phyloP scores from a whole-genome alignment of 2,329 filamentous ascomycete species.

The Aureobasidium uvarum region DNA sequence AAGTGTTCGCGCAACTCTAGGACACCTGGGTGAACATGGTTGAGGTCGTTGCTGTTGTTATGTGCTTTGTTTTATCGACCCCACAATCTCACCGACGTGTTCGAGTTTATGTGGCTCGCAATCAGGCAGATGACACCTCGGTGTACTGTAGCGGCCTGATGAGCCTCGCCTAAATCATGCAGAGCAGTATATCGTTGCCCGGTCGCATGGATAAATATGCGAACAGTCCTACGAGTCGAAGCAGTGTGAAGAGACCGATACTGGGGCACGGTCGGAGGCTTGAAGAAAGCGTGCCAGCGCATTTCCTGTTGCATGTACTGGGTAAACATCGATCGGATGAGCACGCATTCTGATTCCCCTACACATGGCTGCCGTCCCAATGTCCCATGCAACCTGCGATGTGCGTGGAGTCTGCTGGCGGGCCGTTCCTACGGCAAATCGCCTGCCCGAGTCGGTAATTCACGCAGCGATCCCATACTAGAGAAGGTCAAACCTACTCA shows the following conservation, averaged over 20 bases:
- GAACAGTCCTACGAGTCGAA: not conserved
- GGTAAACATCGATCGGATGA: conserved; percentile 9
- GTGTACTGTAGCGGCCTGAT: not conserved
- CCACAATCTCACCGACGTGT: conserved; percentile 17
- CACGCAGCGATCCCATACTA: conserved; percentile 11
- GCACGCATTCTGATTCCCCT: conserved; percentile 4
- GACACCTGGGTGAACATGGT: conserved; percentile 21
- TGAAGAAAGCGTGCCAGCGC: conserved; percentile 13
- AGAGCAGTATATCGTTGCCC: conserved; percentile 7
- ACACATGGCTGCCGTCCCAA: conserved; percentile 11
- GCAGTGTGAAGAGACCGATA: not conserved
- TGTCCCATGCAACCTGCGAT: conserved; percentile 14
- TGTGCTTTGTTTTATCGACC: conserved; percentile 9
- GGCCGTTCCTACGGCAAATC: conserved; percentile 23
- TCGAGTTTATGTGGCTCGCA: conserved; percentile 3
- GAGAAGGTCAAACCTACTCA: not conserved
- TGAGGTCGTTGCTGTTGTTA: conserved; percentile 19
- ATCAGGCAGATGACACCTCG: conserved; percentile 20
- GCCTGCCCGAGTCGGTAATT: conserved; percentile 12
- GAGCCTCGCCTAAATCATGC: conserved; percentile 14
- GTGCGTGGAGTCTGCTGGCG: conserved; percentile 10
- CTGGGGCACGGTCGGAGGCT: conserved; percentile 10
- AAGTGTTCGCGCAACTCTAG: conserved; percentile 18
- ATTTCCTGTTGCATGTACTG: not conserved
- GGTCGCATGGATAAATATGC: conserved; percentile 6